Conservation (phyloP, 768 basidiomycete genomes). For the Lactifluus subvellereus region DNA sequence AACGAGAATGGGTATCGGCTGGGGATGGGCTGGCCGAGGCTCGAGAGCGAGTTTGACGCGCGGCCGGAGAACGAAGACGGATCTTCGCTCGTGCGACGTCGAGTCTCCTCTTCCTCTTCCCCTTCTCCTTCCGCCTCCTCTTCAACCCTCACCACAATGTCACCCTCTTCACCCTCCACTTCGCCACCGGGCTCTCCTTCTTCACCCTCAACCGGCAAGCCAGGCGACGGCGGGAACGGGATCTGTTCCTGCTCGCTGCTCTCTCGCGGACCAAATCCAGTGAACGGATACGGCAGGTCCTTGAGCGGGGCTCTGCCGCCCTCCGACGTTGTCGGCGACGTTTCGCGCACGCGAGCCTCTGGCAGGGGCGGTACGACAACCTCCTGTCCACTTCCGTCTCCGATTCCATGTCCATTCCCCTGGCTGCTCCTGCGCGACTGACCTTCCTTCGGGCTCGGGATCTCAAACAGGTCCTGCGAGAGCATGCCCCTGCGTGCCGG, state of each 20-base stretch:
- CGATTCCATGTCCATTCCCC: slow-evolving; percentile 20
- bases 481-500: slow-evolving; percentile 56
- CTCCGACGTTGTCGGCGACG: slow-evolving; percentile 26
- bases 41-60: slow-evolving; percentile 59
- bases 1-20: slow-evolving; percentile 68
- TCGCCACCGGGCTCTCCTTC: slow-evolving; percentile 28
- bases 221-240: slow-evolving; percentile 69
- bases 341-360: slow-evolving; percentile 32
- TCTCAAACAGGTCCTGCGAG: slow-evolving; percentile 58
- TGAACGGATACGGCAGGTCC: slow-evolving; percentile 67
- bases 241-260: slow-evolving; percentile 53
- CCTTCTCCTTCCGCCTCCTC: slow-evolving; percentile 33
- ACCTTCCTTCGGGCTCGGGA: slow-evolving; percentile 40
- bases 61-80: slow-evolving; percentile 57
- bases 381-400: too few relatives aligned
- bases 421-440: slow-evolving; percentile 25
- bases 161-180: slow-evolving; percentile 25
- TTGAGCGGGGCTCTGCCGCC: slow-evolving; percentile 48
- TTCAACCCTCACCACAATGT: slow-evolving; percentile 33
- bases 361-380: slow-evolving; percentile 30
- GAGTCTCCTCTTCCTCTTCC: slow-evolving; percentile 29
- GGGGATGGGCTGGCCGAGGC: slow-evolving; percentile 68
- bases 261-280: slow-evolving; percentile 49
- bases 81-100: slow-evolving; percentile 36
- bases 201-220: slow-evolving; percentile 35